Conservation (phyloP, 2,329 filamentous ascomycete genomes). For the Xylariaceae sp. region DNA sequence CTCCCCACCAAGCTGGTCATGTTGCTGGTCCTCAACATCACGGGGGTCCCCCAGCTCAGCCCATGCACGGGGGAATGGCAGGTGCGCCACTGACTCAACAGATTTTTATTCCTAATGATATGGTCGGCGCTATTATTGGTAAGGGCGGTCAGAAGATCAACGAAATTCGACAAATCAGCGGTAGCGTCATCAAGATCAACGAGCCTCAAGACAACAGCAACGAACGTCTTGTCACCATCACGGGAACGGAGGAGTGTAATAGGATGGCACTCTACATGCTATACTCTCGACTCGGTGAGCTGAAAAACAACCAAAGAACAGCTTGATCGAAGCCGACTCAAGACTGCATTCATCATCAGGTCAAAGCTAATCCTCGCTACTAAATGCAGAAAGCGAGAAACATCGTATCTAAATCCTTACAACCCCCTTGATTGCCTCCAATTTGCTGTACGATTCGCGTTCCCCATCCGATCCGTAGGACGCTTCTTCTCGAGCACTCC, state of each 20-base stretch:
- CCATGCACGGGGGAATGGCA: slow-evolving; percentile 74
- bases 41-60: slow-evolving; percentile 75
- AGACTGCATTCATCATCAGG: slow-evolving; percentile 16
- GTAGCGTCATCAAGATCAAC: slow-evolving; percentile 99
- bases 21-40: slow-evolving; percentile 65
- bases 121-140: slow-evolving; percentile 98
- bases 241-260: slow-evolving; percentile 97
- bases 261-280: slow-evolving; percentile 99
- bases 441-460: slow-evolving; percentile 21
- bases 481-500: slow-evolving; percentile 21
- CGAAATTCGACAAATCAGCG: slow-evolving; percentile 94
- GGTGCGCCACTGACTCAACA: slow-evolving; percentile 93
- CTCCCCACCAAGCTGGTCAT: slow-evolving; percentile 72
- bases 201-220: slow-evolving; percentile 99
- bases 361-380: slow-evolving; percentile 37
- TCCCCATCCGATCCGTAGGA: slow-evolving; percentile 17
- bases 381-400: slow-evolving; percentile 41
- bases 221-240: slow-evolving; percentile 95
- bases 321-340: slow-evolving; percentile 22
- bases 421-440: slow-evolving; percentile 30
- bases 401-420: slow-evolving; percentile 39
- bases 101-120: slow-evolving; percentile 99
- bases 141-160: slow-evolving; percentile 99
- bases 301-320: slow-evolving; percentile 32
- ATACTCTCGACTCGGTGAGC: slow-evolving; percentile 90